Percentiles rank a stretch among this genome's conserved stretches.
These are phyloP conservation scores for Simplicillium aogashimaense DNA, from an alignment of 2,329 filamentous ascomycete genomes.

Conservation along the genomic window DNA sequence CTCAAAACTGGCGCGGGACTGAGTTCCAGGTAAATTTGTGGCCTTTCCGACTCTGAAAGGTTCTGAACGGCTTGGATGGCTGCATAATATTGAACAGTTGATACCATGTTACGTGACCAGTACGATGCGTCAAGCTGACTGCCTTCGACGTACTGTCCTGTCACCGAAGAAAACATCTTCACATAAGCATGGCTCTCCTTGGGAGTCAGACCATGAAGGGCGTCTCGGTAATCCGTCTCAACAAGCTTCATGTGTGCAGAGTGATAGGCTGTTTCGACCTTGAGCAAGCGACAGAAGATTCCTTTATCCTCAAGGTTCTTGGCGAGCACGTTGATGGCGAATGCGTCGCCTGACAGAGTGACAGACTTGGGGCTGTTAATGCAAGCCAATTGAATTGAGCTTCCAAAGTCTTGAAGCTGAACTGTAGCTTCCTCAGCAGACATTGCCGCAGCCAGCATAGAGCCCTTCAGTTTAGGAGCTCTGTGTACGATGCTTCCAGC, in stretches of 20 bases:
- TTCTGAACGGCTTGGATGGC: slow-evolving; percentile 26
- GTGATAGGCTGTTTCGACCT: slow-evolving; percentile 31
- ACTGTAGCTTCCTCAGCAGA: slow-evolving; percentile 14
- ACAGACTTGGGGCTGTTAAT: slow-evolving; percentile 32
- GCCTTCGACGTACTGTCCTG: slow-evolving; percentile 15
- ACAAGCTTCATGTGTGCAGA: slow-evolving; percentile 32
- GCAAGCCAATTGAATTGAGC: slow-evolving; percentile 27
- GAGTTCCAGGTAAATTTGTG: slow-evolving; percentile 29
- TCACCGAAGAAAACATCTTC: slow-evolving; percentile 32
- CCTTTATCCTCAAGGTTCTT: slow-evolving; percentile 18
- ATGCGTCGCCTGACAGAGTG: slow-evolving; percentile 30
- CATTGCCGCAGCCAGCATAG: slow-evolving; percentile 31
- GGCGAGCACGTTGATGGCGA: slow-evolving; percentile 19
- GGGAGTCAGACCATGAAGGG: slow-evolving; percentile 13
- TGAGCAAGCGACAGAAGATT: slow-evolving; percentile 24
- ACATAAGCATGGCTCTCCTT: slow-evolving; percentile 1
- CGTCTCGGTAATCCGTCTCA: slow-evolving; percentile 22
- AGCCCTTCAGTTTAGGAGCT: slow-evolving; percentile 19
- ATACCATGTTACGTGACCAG: slow-evolving; percentile 36
- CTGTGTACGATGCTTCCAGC: slow-evolving; percentile 18
- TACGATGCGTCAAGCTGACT: slow-evolving; percentile 23
- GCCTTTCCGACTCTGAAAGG: slow-evolving; percentile 14
- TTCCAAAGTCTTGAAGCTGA: slow-evolving; percentile 13
- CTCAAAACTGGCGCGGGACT: slow-evolving; percentile 26
- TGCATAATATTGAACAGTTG: slow-evolving; percentile 31